Conservation (phyloP, 495 filamentous ascomycete species). For the Diplogelasinospora grovesii region DNA sequence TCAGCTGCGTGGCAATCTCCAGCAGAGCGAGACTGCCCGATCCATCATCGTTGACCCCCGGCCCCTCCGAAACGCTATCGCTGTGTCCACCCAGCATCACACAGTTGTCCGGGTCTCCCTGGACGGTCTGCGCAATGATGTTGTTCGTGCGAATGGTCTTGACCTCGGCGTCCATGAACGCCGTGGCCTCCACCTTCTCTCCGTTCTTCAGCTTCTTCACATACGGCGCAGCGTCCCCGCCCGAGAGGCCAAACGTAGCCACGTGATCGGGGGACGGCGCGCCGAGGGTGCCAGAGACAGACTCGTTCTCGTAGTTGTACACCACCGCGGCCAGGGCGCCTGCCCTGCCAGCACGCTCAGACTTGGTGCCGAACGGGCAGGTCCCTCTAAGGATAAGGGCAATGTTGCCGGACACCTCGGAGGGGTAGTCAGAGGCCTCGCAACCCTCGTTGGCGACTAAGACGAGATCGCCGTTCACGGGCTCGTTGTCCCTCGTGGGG, state of each 20-base stretch:
- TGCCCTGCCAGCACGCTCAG: constrained; percentile 46
- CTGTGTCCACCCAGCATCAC: constrained; percentile 53
- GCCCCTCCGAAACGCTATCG: constrained; percentile 46
- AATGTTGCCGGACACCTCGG: constrained; percentile 40
- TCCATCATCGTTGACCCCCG: constrained; percentile 48
- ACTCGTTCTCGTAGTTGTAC: constrained; percentile 49
- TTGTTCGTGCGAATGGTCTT: constrained; percentile 41
- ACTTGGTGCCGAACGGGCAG: constrained; percentile 57
- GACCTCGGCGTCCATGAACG: constrained; percentile 49
- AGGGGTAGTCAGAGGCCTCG: constrained; percentile 39
- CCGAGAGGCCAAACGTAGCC: constrained; percentile 51
- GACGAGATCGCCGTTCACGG: constrained; percentile 40
- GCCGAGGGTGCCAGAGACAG: constrained; percentile 48
- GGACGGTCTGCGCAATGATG: constrained; percentile 48
- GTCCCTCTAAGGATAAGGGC: constrained; percentile 51
- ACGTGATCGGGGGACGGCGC: constrained; percentile 46
- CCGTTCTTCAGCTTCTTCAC: constrained; percentile 40
- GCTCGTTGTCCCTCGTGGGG: constrained; percentile 49
- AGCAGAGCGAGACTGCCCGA: constrained; percentile 47
- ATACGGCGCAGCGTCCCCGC: constrained; percentile 42
- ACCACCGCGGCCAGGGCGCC: constrained; percentile 56
- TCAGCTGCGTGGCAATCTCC: constrained; percentile 46
- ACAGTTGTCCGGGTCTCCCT: constrained; percentile 50
- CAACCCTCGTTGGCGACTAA: constrained; percentile 44
- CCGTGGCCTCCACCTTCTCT: constrained; percentile 42